These are phyloP conservation scores for Dryas alaskensis DNA, from an alignment of 306 rosid species.

Conservation along the genomic window DNA sequence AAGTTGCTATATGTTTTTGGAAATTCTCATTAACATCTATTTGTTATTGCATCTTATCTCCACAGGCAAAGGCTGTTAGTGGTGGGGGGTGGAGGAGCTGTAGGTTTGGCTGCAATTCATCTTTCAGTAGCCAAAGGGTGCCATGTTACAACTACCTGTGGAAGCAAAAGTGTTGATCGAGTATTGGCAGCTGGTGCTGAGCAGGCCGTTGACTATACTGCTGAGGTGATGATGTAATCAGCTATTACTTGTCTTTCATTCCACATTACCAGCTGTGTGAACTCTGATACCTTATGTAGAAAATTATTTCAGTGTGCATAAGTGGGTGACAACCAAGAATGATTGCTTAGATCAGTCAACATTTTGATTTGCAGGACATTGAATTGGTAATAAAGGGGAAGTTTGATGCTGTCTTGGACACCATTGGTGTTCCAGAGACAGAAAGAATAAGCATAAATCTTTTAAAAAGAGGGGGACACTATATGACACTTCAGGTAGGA, in stretches of 20 bases:
- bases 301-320: constrained; percentile 1
- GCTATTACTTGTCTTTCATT: constrained; percentile 24
- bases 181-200: constrained; percentile 80
- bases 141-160: constrained; percentile 80
- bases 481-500: constrained; percentile 98
- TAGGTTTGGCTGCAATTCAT: constrained; percentile 84
- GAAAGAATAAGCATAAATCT: constrained; percentile 70
- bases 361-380: constrained; percentile 45
- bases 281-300: constrained; percentile 2
- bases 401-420: constrained; percentile 93
- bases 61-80: constrained; percentile 80
- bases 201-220: constrained; percentile 81
- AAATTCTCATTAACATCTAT: not conserved
- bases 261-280: constrained; percentile 16
- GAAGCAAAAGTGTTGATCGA: constrained; percentile 65
- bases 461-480: constrained; percentile 87
- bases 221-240: constrained; percentile 59
- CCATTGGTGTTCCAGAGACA: constrained; percentile 79
- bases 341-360: not conserved
- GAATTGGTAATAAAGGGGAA: constrained; percentile 71
- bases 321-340: constrained; percentile 1
- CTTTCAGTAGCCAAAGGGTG: constrained; percentile 81
- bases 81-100: constrained; percentile 98
- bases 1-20: not conserved
- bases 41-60: constrained; percentile 29